Evolutionary conservation across 257 asterid genomes (phyloP), one percentile per base, ranked within the genome.

Genomic region (Primulina huaijiensis): DNA sequence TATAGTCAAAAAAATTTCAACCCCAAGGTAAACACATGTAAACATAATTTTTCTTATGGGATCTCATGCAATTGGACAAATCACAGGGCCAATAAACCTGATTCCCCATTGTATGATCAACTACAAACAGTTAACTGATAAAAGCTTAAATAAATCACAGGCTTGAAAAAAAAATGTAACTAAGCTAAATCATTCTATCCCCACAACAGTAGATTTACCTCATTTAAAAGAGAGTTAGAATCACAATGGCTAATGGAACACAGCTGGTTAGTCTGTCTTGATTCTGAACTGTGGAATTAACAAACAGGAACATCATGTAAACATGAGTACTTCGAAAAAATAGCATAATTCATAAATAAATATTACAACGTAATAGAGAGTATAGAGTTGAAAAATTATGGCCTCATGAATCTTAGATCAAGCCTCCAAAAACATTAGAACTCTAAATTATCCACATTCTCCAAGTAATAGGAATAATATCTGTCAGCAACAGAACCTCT

Each of bases 221-320:
- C 96, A 76, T 90, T 94, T 75, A 86, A 74, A 62, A 94, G 99
- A 77, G 99, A 94, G 74, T 88, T 77, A 50, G 97, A 84, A 81
- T 94, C 89, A 73, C 99, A 94, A 65, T 89, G 90, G 85, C 92
- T 94, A 80, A 94, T 94, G 75, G 99, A 94, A 83, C 99, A 94
- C 64, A 94, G 80, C 76, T 89, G 90, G 75, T 94, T 91, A 20
- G 99, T 94, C 65, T 94, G 96, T 67, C 85, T 79, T 64, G 97
- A 90, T 82, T 88, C 97, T 72, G 92, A 82, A 76, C 99, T 94
- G 96, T 64, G 75, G 66, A 69, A 68, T 79, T 33, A 71, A 78
- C 77, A 65, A 65, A 69, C 27, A 79, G 11, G 77, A 75, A 67
- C 74, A 64, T 74, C 31, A 69, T 74, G 56, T 72, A 80, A 67